These are phyloP conservation scores for Phytophthora vignae DNA, from an alignment of 352 stramenopile species.

Conservation along the genomic window DNA sequence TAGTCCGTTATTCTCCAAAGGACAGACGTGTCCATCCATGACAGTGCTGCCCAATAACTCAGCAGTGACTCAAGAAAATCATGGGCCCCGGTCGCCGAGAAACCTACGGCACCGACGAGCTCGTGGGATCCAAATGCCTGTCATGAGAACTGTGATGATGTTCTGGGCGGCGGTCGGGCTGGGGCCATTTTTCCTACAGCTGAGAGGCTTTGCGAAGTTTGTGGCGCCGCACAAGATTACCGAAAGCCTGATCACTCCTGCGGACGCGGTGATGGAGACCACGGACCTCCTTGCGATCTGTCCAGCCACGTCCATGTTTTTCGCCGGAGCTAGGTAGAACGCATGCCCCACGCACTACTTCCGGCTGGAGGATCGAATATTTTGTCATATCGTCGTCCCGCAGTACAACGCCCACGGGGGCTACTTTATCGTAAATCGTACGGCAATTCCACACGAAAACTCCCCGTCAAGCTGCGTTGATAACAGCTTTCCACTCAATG, in stretches of 20 bases:
- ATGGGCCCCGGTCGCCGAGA: too few species aligned
- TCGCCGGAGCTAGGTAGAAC: slow-evolving; percentile 31
- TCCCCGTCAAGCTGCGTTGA: slow-evolving; percentile 9
- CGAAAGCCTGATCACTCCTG: slow-evolving; percentile 15
- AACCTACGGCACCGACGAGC: too few species aligned
- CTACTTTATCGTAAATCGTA: slow-evolving; percentile 14
- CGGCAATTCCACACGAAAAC: neutral
- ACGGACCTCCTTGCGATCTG: slow-evolving; percentile 11
- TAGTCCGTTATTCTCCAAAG: too few species aligned
- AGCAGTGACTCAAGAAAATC: too few species aligned
- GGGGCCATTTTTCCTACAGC: slow-evolving; percentile 29
- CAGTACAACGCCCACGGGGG: slow-evolving; percentile 28
- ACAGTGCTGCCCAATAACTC: too few species aligned
- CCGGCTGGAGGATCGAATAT: slow-evolving; percentile 4
- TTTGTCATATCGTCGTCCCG: slow-evolving; percentile 24
- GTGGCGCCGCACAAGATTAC: slow-evolving; percentile 36
- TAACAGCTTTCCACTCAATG: slow-evolving; percentile 12
- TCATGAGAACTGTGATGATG: slow-evolving; percentile 5
- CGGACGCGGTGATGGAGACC: slow-evolving; percentile 3
- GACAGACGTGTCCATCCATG: too few species aligned
- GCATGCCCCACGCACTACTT: slow-evolving; percentile 21
- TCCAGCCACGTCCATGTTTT: slow-evolving; percentile 16
- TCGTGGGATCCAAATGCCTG: neutral
- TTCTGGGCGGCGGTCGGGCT: slow-evolving; percentile 22
- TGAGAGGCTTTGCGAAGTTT: slow-evolving; percentile 31